A percentile compares a stretch with the other conserved stretches of the same genome.
phyloP scores from a whole-genome alignment of 1,139 yeast genomes.

The Suhomyces wounanorum region DNA sequence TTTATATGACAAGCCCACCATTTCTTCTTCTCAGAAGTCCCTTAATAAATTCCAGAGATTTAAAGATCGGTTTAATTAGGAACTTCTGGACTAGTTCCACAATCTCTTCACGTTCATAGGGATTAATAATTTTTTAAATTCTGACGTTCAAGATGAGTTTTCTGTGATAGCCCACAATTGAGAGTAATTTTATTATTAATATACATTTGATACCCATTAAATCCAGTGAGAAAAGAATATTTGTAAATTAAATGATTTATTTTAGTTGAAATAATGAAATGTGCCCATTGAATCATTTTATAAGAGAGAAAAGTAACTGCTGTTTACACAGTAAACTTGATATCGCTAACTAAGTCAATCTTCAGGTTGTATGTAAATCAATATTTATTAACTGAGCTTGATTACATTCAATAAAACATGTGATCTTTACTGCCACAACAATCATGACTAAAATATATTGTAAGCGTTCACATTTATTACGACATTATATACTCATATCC shows the following conservation, averaged over 20 bases:
- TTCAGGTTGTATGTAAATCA: no score
- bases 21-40: slow-evolving; percentile 48
- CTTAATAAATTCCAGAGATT: slow-evolving; percentile 33
- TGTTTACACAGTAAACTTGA: no score
- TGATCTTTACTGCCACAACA: no score
- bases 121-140: not conserved
- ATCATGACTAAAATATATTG: not conserved
- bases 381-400: no score
- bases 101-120: not conserved
- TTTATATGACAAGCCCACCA: slow-evolving; percentile 45
- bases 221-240: no score
- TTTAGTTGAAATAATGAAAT: no score
- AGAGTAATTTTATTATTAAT: not conserved
- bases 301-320: no score
- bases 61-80: slow-evolving; percentile 28
- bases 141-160: not conserved
- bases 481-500: not conserved
- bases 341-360: no score
- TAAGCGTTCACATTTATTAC: not conserved
- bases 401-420: no score
- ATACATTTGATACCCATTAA: not conserved
- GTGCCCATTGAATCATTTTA: no score
- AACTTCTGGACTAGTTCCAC: not conserved
- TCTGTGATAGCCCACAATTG: not conserved
- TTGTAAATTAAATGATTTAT: no score